Conservation (phyloP, 768 basidiomycete genomes). For the Termitomyces sp. region DNA sequence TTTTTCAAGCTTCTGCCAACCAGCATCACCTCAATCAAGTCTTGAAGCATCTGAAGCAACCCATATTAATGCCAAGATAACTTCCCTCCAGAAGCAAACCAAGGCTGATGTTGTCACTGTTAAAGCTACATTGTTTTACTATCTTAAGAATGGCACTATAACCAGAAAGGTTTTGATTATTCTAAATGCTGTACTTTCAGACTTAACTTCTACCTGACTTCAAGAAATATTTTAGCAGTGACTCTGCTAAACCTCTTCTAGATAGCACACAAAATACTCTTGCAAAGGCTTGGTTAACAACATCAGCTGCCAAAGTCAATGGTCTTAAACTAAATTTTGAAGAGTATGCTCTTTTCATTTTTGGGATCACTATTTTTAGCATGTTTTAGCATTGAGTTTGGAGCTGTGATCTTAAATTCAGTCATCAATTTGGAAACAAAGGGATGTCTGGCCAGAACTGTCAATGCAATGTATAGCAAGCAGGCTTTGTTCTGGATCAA, state of each 20-base stretch:
- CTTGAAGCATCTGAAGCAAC: neutral
- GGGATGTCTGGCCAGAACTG: neutral
- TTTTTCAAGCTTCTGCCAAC: neutral
- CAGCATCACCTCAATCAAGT: neutral
- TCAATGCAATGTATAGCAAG: neutral
- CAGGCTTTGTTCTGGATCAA: neutral
- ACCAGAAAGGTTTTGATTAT: neutral
- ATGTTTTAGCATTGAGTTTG: neutral
- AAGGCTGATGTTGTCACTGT: neutral
- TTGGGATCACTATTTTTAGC: neutral
- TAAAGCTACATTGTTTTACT: neutral
- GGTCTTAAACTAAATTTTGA: neutral
- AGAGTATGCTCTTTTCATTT: neutral
- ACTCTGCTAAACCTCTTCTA: neutral
- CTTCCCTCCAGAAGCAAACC: neutral
- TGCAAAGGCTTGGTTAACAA: neutral
- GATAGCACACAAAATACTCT: neutral
- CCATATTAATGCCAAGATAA: neutral
- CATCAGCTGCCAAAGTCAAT: neutral
- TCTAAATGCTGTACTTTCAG: neutral
- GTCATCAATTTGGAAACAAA: neutral
- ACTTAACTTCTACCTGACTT: neutral
- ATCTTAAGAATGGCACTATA: neutral
- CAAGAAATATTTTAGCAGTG: neutral
- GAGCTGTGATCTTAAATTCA: neutral